Conservation (phyloP, 495 filamentous ascomycete genomes). For the Mytilinidion resinicola region DNA sequence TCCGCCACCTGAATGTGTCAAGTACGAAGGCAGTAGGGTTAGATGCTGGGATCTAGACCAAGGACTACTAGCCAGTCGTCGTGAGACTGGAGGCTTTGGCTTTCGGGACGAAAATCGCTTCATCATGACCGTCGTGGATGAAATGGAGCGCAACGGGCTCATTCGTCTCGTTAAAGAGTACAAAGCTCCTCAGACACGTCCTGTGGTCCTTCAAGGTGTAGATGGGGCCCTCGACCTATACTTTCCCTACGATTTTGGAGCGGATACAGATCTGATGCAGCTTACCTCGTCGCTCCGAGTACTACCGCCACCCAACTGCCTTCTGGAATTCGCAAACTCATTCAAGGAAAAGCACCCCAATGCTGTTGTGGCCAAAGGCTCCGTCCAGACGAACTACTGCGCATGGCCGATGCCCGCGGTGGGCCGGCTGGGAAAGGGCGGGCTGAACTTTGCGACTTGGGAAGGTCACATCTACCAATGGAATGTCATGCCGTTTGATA, state of each 20-base stretch:
- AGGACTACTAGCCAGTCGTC: not conserved
- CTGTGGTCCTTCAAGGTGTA: conserved; percentile 11
- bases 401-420: conserved; percentile 15
- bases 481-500: conserved; percentile 16
- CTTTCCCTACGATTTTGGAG: conserved; percentile 12
- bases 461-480: conserved; percentile 11
- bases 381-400: conserved; percentile 11
- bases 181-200: conserved; percentile 7
- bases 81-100: not conserved
- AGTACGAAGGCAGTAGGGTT: conserved; percentile 14
- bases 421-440: not conserved
- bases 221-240: conserved; percentile 15
- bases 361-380: conserved; percentile 14
- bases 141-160: conserved; percentile 12
- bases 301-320: conserved; percentile 4
- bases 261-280: not conserved
- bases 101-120: conserved; percentile 10
- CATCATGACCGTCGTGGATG: conserved; percentile 12
- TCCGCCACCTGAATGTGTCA: not conserved
- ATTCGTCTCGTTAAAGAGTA: conserved; percentile 6
- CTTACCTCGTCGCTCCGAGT: not conserved
- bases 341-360: conserved; percentile 6
- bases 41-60: conserved; percentile 3
- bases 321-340: conserved; percentile 8
- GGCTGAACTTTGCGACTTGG: conserved; percentile 7